These are phyloP conservation scores for Cyclotella cryptica DNA, from an alignment of 108 stramenopile species.

Conservation along the genomic window DNA sequence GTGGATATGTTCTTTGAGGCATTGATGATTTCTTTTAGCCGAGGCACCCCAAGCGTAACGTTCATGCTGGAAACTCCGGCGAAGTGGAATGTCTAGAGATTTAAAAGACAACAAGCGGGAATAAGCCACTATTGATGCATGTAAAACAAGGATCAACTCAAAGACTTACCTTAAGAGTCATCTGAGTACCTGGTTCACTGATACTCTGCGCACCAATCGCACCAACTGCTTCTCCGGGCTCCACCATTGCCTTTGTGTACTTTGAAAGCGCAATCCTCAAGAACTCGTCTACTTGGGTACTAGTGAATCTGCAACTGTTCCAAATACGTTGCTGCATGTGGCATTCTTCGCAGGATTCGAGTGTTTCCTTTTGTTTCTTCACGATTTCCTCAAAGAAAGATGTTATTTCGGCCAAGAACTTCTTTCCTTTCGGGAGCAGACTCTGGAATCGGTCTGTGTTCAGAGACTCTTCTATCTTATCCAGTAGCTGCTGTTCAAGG, in stretches of 20 bases:
- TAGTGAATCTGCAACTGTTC: conserved; percentile 82
- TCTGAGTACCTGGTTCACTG: conserved; percentile 98
- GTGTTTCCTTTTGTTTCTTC: conserved; percentile 58
- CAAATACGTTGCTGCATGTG: conserved; percentile 55
- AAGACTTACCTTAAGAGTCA: conserved; percentile 87
- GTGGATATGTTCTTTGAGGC: conserved; percentile 98
- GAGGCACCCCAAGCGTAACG: conserved; percentile 98
- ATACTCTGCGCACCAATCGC: conserved; percentile 98
- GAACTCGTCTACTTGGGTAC: conserved; percentile 77
- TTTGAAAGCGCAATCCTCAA: conserved; percentile 77
- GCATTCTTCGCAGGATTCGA: conserved; percentile 22
- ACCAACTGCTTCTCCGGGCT: conserved; percentile 97
- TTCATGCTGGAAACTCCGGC: conserved; percentile 99
- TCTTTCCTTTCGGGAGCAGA: conserved; percentile 72
- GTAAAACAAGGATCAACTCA: neutral
- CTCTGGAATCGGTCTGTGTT: conserved; percentile 63
- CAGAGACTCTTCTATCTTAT: conserved; percentile 57
- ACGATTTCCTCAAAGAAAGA: conserved; percentile 69
- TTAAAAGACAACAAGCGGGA: neutral
- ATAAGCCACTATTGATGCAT: conserved; percentile 12
- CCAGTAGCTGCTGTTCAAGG: conserved; percentile 54
- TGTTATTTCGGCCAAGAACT: conserved; percentile 74
- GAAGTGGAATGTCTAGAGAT: conserved; percentile 93
- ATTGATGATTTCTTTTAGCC: conserved; percentile 99
- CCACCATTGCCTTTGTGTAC: conserved; percentile 79